Conservation (phyloP, 768 basidiomycete genomes). For the Hydnomerulius pinastri region DNA sequence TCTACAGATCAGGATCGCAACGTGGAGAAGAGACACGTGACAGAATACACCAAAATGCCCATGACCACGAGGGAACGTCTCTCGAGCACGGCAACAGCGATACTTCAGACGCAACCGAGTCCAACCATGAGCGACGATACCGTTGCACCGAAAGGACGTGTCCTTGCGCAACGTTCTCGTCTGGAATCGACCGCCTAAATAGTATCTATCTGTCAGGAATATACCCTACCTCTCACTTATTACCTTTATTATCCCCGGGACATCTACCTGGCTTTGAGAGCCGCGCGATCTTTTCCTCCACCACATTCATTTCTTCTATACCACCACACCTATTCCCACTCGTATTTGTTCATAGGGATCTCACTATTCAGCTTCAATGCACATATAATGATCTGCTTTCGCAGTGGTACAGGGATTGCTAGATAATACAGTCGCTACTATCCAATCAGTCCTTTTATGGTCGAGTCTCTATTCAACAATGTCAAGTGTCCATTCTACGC, state of each 20-base stretch:
- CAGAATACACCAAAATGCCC: slow-evolving; percentile 37
- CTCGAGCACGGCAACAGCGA: slow-evolving; percentile 55
- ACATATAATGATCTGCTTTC: slow-evolving; percentile 25
- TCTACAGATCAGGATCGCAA: slow-evolving; percentile 33
- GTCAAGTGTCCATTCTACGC: slow-evolving; percentile 62
- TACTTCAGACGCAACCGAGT: slow-evolving; percentile 40
- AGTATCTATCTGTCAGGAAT: slow-evolving; percentile 23
- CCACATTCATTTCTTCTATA: slow-evolving; percentile 18
- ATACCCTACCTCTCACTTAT: slow-evolving; percentile 30
- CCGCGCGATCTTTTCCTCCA: slow-evolving; percentile 14
- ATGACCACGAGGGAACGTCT: slow-evolving; percentile 50
- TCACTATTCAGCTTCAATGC: slow-evolving; percentile 24
- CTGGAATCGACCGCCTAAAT: slow-evolving; percentile 13
- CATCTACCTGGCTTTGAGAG: slow-evolving; percentile 1
- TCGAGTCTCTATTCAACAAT: background rate
- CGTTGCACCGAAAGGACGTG: slow-evolving; percentile 24
- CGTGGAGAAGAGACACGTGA: slow-evolving; percentile 29
- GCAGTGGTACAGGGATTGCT: slow-evolving; percentile 27
- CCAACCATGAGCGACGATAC: slow-evolving; percentile 45
- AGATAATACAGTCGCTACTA: slow-evolving; percentile 22
- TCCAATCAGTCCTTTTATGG: slow-evolving; percentile 15
- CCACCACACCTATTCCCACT: slow-evolving; percentile 13
- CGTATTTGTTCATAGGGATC: slow-evolving; percentile 26
- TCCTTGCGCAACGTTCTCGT: slow-evolving; percentile 22
- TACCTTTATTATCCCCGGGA: slow-evolving; percentile 21